Conservation (phyloP, 2,329 filamentous ascomycete genomes). For the Paecilomyces niveus region DNA sequence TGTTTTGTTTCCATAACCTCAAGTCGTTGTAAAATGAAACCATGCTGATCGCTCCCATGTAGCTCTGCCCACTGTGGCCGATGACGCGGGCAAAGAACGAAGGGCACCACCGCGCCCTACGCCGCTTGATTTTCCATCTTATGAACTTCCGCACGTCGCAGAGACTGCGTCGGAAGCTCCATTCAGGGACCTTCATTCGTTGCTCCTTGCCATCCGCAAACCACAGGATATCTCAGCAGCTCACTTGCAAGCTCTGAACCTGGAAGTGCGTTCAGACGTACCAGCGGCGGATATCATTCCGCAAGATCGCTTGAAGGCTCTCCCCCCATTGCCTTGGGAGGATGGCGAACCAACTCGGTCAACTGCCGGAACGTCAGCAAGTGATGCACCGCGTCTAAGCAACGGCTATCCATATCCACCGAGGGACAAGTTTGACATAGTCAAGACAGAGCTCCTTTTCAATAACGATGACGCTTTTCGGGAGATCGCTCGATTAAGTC, state of each 20-base stretch:
- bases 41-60: slow-evolving; percentile 9
- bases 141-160: slow-evolving; percentile 31
- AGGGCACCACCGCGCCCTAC: slow-evolving; percentile 43
- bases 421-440: slow-evolving; percentile 41
- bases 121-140: slow-evolving; percentile 46
- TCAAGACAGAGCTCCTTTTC: slow-evolving; percentile 45
- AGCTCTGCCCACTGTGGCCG: slow-evolving; percentile 25
- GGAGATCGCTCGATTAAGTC: slow-evolving; percentile 44
- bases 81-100: slow-evolving; percentile 36
- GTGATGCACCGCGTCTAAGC: slow-evolving; percentile 29
- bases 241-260: slow-evolving; percentile 35
- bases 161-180: slow-evolving; percentile 26
- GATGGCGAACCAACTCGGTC: neutral
- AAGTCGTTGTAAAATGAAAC: slow-evolving; percentile 1
- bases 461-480: slow-evolving; percentile 53
- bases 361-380: slow-evolving; percentile 6
- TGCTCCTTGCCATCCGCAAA: slow-evolving; percentile 37
- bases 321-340: slow-evolving; percentile 34
- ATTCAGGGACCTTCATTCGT: slow-evolving; percentile 33
- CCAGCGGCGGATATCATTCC: slow-evolving; percentile 29
- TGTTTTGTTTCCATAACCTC: neutral
- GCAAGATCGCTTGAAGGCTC: slow-evolving; percentile 22
- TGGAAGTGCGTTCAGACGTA: slow-evolving; percentile 31
- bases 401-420: slow-evolving; percentile 44
- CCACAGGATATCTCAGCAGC: slow-evolving; percentile 34